A percentile compares a stretch with the other conserved stretches of the same genome.
phyloP scores from a whole-genome alignment of 441 rosid species.

The Populus hybrid region DNA sequence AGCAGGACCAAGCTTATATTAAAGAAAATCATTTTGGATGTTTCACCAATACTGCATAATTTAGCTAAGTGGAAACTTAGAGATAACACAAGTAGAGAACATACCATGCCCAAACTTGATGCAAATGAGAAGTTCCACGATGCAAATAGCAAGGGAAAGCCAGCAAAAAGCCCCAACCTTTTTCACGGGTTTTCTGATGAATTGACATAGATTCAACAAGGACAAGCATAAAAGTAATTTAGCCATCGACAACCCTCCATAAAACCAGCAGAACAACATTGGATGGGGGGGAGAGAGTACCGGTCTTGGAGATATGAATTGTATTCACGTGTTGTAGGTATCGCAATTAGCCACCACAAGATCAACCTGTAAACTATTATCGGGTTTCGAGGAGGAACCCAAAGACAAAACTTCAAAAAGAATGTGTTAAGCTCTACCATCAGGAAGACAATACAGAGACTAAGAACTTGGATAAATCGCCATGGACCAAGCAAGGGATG shows the following conservation, averaged over 20 bases:
- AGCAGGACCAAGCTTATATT: background rate
- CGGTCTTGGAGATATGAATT: slow-evolving; percentile 94
- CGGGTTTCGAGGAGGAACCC: slow-evolving; percentile 98
- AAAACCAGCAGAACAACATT: background rate
- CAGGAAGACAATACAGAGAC: slow-evolving; percentile 78
- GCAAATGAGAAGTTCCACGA: slow-evolving; percentile 95
- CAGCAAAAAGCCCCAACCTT: slow-evolving; percentile 98
- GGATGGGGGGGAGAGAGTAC: slow-evolving; percentile 33
- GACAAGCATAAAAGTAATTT: background rate
- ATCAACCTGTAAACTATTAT: slow-evolving; percentile 87
- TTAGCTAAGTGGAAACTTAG: background rate
- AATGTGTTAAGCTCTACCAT: slow-evolving; percentile 97
- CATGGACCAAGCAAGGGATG: slow-evolving; percentile 96
- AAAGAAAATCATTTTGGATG: background rate
- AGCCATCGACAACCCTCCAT: background rate
- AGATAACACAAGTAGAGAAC: slow-evolving; percentile 2
- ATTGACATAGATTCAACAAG: background rate
- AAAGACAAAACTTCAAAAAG: slow-evolving; percentile 95
- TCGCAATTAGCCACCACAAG: slow-evolving; percentile 98
- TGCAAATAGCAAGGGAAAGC: slow-evolving; percentile 97
- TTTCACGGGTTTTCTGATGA: slow-evolving; percentile 69
- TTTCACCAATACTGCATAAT: background rate
- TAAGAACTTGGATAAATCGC: slow-evolving; percentile 97
- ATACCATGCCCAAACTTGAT: slow-evolving; percentile 97
- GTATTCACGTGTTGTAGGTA: slow-evolving; percentile 95